These are phyloP conservation scores for Fonsecaea multimorphosa DNA, from an alignment of 2,329 filamentous ascomycete genomes.

Conservation along the genomic window DNA sequence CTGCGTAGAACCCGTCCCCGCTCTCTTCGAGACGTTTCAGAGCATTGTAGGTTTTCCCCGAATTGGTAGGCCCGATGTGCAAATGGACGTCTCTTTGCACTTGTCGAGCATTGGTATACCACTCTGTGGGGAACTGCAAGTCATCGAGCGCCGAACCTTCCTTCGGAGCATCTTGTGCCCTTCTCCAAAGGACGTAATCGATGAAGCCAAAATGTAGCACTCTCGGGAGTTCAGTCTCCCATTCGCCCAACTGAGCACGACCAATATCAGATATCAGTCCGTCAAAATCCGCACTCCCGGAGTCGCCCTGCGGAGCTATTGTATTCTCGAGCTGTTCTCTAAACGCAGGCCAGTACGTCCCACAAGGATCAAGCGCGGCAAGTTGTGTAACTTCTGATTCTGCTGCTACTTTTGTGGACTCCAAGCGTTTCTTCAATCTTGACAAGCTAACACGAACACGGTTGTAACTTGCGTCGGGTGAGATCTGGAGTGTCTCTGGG, in stretches of 20 bases:
- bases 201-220: constrained; percentile 37
- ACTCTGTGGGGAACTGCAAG: constrained; percentile 85
- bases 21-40: constrained; percentile 81
- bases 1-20: constrained; percentile 82
- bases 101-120: constrained; percentile 83
- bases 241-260: constrained; percentile 8
- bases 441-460: constrained; percentile 20
- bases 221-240: constrained; percentile 27
- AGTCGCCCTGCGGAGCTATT: constrained; percentile 8
- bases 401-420: constrained; percentile 17
- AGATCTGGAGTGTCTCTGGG: neutral
- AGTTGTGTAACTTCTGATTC: constrained; percentile 27
- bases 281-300: constrained; percentile 11
- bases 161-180: constrained; percentile 13
- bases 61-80: constrained; percentile 96
- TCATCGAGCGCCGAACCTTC: constrained; percentile 23
- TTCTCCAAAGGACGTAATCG: constrained; percentile 33
- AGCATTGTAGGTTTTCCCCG: constrained; percentile 95
- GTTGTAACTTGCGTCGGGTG: constrained; percentile 3
- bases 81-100: constrained; percentile 85
- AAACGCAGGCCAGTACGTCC: constrained; percentile 26
- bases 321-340: constrained; percentile 16
- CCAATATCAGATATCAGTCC: constrained; percentile 26
- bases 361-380: constrained; percentile 30
- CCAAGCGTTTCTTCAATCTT: constrained; percentile 23